These are phyloP conservation scores for Adenanthera pavonina DNA, from an alignment of 306 rosid species.

Conservation along the genomic window DNA sequence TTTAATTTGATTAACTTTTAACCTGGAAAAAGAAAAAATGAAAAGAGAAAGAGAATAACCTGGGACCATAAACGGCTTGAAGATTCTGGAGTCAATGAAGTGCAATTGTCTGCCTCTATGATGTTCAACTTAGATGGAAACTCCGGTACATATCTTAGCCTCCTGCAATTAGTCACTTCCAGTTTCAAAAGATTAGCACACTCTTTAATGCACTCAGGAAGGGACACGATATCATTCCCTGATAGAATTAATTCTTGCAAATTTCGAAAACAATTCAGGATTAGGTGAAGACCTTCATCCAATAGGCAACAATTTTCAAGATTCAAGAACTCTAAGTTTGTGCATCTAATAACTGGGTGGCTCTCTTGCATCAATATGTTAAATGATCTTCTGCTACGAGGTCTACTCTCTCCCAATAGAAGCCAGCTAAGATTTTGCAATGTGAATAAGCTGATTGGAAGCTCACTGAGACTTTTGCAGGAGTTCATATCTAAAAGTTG, in stretches of 20 bases:
- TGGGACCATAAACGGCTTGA: constrained; percentile 26
- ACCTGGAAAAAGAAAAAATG: too few relatives aligned
- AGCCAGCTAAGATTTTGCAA: background rate
- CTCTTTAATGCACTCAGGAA: constrained; percentile 33
- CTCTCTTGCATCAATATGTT: background rate
- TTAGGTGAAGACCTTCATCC: constrained; percentile 17
- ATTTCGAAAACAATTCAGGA: background rate
- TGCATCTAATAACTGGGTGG: background rate
- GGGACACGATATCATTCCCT: background rate
- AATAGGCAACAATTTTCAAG: background rate
- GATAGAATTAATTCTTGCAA: background rate
- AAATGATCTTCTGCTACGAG: background rate
- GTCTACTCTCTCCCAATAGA: background rate
- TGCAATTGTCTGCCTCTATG: background rate
- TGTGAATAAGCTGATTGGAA: background rate
- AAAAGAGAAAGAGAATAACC: background rate
- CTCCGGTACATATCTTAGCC: constrained; percentile 15
- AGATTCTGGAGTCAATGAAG: background rate
- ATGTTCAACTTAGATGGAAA: background rate
- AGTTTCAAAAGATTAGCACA: background rate
- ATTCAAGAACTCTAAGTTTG: background rate
- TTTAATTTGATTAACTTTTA: too few relatives aligned
- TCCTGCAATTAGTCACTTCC: background rate
- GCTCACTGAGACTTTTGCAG: background rate
- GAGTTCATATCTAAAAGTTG: background rate